Evolutionary conservation across 345 rosid genomes (phyloP).

Genomic region (Rubroshorea leprosula): DNA sequence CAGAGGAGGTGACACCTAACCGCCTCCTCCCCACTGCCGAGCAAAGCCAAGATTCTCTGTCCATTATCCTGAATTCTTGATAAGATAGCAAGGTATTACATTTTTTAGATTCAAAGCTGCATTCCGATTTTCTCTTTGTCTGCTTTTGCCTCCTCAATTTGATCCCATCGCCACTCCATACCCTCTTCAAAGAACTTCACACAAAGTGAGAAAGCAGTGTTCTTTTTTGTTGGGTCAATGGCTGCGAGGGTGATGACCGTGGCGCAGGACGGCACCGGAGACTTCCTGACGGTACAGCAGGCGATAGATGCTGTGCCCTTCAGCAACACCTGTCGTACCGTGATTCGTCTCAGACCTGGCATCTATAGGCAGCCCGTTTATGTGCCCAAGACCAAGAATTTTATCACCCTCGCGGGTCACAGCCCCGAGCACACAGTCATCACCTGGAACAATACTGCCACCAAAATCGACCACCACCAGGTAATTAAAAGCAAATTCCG

Average conservation of each 20-base stretch:
- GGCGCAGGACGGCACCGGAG: slow-evolving; percentile 67
- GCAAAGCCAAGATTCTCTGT: not conserved
- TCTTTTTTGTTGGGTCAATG: slow-evolving; percentile 20
- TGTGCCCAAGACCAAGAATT: slow-evolving; percentile 85
- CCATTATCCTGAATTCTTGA: not conserved
- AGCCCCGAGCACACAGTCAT: slow-evolving; percentile 65
- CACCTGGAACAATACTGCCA: slow-evolving; percentile 84
- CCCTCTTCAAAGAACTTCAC: not conserved
- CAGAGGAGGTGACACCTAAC: not conserved
- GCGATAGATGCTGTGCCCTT: slow-evolving; percentile 81
- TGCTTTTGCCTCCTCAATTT: slow-evolving; percentile 7
- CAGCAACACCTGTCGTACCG: slow-evolving; percentile 59
- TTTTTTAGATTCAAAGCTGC: not conserved
- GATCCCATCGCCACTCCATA: slow-evolving; percentile 1
- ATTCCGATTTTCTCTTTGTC: not conserved
- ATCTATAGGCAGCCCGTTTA: slow-evolving; percentile 74
- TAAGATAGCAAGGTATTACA: not conserved
- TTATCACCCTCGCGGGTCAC: slow-evolving; percentile 79
- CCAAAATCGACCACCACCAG: slow-evolving; percentile 87
- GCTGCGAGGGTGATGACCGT: slow-evolving; percentile 59
- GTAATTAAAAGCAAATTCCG: slow-evolving; percentile 19
- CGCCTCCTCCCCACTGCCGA: not conserved
- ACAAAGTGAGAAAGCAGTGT: not conserved
- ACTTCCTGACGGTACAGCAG: slow-evolving; percentile 70
- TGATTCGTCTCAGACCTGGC: slow-evolving; percentile 76